Conservation (phyloP, 202 grass and related monocot species). For the Alloteropsis angusta region DNA sequence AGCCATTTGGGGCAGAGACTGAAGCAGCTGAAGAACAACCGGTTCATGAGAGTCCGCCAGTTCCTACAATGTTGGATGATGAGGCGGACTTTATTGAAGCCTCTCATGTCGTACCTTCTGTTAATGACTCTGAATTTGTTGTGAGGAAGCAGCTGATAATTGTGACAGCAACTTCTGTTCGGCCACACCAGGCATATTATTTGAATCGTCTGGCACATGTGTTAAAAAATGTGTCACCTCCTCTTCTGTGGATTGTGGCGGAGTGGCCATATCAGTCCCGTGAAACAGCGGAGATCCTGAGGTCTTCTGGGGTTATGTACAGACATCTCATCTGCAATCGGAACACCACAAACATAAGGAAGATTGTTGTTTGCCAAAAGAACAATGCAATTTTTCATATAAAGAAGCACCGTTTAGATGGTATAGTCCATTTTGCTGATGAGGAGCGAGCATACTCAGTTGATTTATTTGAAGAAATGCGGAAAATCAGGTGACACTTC, state of each 20-base stretch:
- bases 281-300: slow-evolving; percentile 82
- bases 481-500: slow-evolving; percentile 71
- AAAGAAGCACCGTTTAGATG: slow-evolving; percentile 91
- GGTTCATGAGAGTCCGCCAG: slow-evolving; percentile 36
- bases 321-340: slow-evolving; percentile 82
- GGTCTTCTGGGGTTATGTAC: slow-evolving; percentile 89
- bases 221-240: slow-evolving; percentile 48
- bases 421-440: slow-evolving; percentile 86
- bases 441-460: slow-evolving; percentile 71
- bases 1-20: slow-evolving; percentile 19
- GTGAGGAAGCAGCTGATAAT: slow-evolving; percentile 68
- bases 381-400: slow-evolving; percentile 95
- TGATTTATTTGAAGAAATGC: slow-evolving; percentile 87
- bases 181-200: slow-evolving; percentile 81
- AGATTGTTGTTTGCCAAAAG: slow-evolving; percentile 73
- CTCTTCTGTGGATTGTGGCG: slow-evolving; percentile 88
- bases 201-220: slow-evolving; percentile 71
- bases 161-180: slow-evolving; percentile 77
- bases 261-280: slow-evolving; percentile 69
- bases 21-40: slow-evolving; percentile 21
- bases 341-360: slow-evolving; percentile 59
- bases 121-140: slow-evolving; percentile 43
- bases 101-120: slow-evolving; percentile 16
- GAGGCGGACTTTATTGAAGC: slow-evolving; percentile 37
- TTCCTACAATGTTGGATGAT: slow-evolving; percentile 47